These are phyloP conservation scores for Claviceps spartinae DNA, from an alignment of 2,329 filamentous ascomycete species.

Conservation along the genomic window DNA sequence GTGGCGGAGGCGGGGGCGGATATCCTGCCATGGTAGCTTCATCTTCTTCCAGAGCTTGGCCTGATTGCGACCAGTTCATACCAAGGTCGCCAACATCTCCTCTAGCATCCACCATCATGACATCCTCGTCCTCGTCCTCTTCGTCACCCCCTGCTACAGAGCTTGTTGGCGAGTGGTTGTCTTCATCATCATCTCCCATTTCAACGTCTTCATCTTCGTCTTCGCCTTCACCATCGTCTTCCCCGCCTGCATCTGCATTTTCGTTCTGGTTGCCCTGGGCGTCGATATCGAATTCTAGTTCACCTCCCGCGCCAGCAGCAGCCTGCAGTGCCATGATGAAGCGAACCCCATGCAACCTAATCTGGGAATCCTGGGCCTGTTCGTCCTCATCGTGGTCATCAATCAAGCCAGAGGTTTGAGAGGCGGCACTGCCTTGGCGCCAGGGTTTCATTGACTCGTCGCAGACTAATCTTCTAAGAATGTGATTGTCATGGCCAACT, in stretches of 20 bases:
- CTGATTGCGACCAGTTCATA: slow-evolving; percentile 39
- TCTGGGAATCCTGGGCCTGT: slow-evolving; percentile 27
- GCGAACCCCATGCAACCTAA: slow-evolving; percentile 17
- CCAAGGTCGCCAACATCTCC: slow-evolving; percentile 31
- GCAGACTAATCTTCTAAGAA: slow-evolving; percentile 72
- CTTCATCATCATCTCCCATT: slow-evolving; percentile 28
- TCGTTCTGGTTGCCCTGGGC: slow-evolving; percentile 34
- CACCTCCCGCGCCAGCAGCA: slow-evolving; percentile 16
- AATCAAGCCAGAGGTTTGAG: slow-evolving; percentile 44
- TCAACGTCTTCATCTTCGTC: slow-evolving; percentile 45
- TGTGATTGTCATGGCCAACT: slow-evolving; percentile 64
- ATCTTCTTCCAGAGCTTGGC: slow-evolving; percentile 58
- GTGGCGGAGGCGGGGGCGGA: slow-evolving; percentile 49
- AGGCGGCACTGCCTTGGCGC: slow-evolving; percentile 72
- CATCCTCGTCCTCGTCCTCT: slow-evolving; percentile 40
- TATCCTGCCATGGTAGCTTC: slow-evolving; percentile 71
- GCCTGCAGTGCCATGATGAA: slow-evolving; percentile 25
- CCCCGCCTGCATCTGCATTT: slow-evolving; percentile 42
- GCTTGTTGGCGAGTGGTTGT: slow-evolving; percentile 20
- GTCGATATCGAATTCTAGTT: slow-evolving; percentile 17
- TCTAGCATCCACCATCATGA: slow-evolving; percentile 43
- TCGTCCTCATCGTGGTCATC: slow-evolving; percentile 34
- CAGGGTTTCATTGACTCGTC: slow-evolving; percentile 84
- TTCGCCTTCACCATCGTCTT: slow-evolving; percentile 38
- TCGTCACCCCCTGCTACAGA: slow-evolving; percentile 27